Evolutionary conservation across 1,284 basidiomycete species (phyloP).

Genomic region (Termitomyces sp.): DNA sequence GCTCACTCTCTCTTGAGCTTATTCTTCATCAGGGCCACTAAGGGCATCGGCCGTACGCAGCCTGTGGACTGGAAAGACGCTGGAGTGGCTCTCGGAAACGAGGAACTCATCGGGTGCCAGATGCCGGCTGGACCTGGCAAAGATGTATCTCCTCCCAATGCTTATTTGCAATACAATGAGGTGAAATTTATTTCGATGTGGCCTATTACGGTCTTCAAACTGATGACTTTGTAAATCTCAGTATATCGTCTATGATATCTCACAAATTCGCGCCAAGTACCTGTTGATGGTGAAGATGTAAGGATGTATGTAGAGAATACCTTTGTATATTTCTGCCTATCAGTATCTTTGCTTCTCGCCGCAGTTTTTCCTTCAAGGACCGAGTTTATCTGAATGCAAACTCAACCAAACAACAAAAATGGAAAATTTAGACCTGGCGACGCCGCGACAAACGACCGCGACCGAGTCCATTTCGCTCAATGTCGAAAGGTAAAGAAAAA

Average conservation of each 20-base stretch:
- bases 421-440: neutral
- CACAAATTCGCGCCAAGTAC: slow-evolving; percentile 40
- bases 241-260: slow-evolving; percentile 42
- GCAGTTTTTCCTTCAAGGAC: too few species aligned
- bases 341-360: neutral
- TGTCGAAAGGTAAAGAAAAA: slow-evolving; percentile 20
- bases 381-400: neutral
- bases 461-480: slow-evolving; percentile 2
- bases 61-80: slow-evolving; percentile 60
- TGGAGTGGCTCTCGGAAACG: slow-evolving; percentile 44
- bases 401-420: slow-evolving; percentile 8
- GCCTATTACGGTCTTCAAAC: neutral
- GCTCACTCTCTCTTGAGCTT: neutral
- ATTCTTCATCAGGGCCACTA: slow-evolving; percentile 40
- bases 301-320: slow-evolving; percentile 2
- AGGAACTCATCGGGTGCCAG: slow-evolving; percentile 46
- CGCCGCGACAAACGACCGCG: neutral
- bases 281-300: slow-evolving; percentile 40
- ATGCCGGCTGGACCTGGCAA: slow-evolving; percentile 53
- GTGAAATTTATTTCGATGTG: slow-evolving; percentile 26
- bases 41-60: slow-evolving; percentile 48
- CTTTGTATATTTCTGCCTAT: neutral
- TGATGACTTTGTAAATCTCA: slow-evolving; percentile 12
- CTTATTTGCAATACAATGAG: slow-evolving; percentile 50
- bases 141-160: slow-evolving; percentile 27